Conservation (phyloP, 768 basidiomycete species). For the Gloeophyllum trabeum region DNA sequence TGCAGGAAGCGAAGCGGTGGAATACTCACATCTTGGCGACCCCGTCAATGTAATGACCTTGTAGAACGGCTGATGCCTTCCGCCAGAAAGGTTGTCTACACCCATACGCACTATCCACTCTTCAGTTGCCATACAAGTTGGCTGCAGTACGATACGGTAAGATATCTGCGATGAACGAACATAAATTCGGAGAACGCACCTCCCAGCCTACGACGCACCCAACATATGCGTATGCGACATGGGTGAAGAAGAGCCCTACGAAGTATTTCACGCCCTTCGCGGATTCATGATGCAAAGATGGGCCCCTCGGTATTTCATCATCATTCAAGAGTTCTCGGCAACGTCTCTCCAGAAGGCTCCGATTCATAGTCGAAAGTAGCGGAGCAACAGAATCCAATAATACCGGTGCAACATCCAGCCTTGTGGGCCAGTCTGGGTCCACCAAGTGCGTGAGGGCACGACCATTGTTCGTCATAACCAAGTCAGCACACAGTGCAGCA, state of each 20-base stretch:
- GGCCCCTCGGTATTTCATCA: constrained; percentile 4
- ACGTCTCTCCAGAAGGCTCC: neutral
- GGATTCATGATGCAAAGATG: neutral
- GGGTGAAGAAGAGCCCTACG: constrained; percentile 13
- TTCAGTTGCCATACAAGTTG: constrained; percentile 25
- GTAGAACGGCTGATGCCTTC: constrained; percentile 42
- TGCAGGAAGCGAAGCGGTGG: constrained; percentile 4
- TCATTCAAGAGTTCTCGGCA: constrained; percentile 6
- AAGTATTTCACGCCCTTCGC: constrained; percentile 8
- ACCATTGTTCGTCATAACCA: constrained; percentile 8
- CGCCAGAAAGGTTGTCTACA: constrained; percentile 25
- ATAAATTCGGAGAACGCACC: constrained; percentile 11
- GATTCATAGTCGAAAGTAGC: neutral
- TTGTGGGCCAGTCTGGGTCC: constrained; percentile 7
- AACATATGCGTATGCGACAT: constrained; percentile 9
- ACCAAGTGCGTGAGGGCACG: constrained; percentile 3
- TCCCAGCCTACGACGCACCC: constrained; percentile 16
- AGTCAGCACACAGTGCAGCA: constrained; percentile 9
- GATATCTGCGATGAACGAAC: neutral
- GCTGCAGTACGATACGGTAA: constrained; percentile 7
- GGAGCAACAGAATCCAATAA: constrained; percentile 10
- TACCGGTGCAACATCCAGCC: constrained; percentile 13
- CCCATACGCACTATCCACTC: constrained; percentile 33
- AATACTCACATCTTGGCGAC: constrained; percentile 24
- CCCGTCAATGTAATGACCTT: constrained; percentile 22